Base-by-base conservation (phyloP, 352 stramenopile species). In the Thalassiosira pacifica region DNA sequence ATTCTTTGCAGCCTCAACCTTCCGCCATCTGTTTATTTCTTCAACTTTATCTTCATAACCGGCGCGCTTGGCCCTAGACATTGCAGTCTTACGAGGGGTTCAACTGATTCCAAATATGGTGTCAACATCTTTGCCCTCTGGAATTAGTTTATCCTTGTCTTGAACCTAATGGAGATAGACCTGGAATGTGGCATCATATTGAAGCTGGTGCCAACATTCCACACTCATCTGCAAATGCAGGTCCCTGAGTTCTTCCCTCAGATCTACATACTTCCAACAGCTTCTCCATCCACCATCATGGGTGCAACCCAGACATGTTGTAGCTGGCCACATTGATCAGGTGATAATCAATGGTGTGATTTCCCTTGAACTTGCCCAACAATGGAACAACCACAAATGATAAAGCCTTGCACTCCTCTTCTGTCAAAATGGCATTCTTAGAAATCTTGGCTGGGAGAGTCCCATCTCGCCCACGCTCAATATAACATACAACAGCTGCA, bases 21-120 rank as follows among this genome's bases (percentile, higher is more conserved):
- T 75, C 0, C 68, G 68, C 77, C 77, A 85, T 11, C 77, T 22
- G 61, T 76, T 79, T 32, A 85, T 61, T n/a, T 48, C 45, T 53
- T 74, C 57, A 0, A 74, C 34, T 27, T 69, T 22, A 4, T 66
- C 32, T 27, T 40, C 27, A 27, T 76, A 65, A 22, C 69, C 64
- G 13, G 77, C 77, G 6, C 52, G 29, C 42, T 68, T 68, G 9
- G 55, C 45, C 5, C 69, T 26, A 8, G 57, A 52, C 4, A 29
- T 31, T n/a, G 37, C 48, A 0, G 77, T 48, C 22, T 85, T 85
- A 0, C 68, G 22, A 1, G 68, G 69, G 1, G 77, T 85, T 18
- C 77, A 27, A 5, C 16, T 53, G 6, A 75, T 42, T 3, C 42
- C 32, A 13, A 53, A 76, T 22, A 16, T 37, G 0, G 40, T 34